Evolutionary conservation across 192 early-diverging fungal species (phyloP), one percentile per base, ranked within the genome.

Genomic region (Coemansia sp.): DNA sequence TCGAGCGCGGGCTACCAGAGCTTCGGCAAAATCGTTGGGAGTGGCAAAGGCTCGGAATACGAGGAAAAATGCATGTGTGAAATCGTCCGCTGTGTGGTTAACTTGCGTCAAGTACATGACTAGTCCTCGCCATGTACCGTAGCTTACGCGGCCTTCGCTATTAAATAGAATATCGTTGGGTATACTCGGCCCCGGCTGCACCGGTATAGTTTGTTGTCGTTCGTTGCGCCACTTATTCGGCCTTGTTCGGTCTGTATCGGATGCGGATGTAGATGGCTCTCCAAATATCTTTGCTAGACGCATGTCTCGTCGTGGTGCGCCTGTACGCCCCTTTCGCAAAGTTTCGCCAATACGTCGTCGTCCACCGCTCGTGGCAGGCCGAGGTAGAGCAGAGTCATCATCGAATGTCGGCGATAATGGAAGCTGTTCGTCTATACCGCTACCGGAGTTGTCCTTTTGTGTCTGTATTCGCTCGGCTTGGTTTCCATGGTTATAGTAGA

Each of bases 21-120:
- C 74, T 3, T 79, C 71, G 8, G 93, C 78, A 41, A 97, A 84
- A 22, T 90, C 88, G 0, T 34, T 65, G 8, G 95, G 89, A 11
- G 81, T 87, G 22, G 90, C 91, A 70, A 97, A 97, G 2, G 92
- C 78, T 5, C 94, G 90, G 78, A 96, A 98, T 1, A 94, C 92
- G 29, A 95, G 83, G 47, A 97, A 87, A 72, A 98, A 98, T 0
- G 91, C 86, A 24, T 69, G 74, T 0, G 84, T 85, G 69, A 90
- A 96, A 8, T 86, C 71, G 3, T 88, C 68, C 2, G 63, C 64
- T 16, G 72, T 70, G 5, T 66, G 73, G 36, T 65, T 61, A 40
- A 68, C 92, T 90, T 80, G 87, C 67, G 71, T 77, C 63, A 85
- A 64, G 49, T 81, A 85, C 39, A 71, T 69, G 18, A 81, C 58